Evolutionary conservation across 2,329 filamentous ascomycete genomes (phyloP), one percentile per base, ranked within the genome.

Genomic region (Neonectria coccinea): DNA sequence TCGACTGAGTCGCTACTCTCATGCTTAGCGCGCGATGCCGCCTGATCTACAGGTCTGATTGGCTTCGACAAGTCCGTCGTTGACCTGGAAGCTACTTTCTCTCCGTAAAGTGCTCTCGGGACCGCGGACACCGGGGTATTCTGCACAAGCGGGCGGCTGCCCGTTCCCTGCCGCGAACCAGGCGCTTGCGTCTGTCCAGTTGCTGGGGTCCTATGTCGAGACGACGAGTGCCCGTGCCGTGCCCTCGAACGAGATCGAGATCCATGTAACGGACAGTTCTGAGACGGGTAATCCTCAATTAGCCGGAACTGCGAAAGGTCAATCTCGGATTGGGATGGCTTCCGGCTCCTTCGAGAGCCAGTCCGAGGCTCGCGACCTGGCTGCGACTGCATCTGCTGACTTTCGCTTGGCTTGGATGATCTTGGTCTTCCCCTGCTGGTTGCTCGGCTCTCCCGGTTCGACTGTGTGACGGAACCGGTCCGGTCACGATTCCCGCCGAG

Each of bases 251-350:
- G 62, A 48, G 70, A 68, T 18, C 66, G 62, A 9, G 59, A 64
- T 14, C 70, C 70, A 57, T 72, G 70, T 6, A 72, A 44, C 4
- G 70, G 70, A 22, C 70, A 72, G 25, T 56, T 69, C 4, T 61
- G 45, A 14, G 70, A 72, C 20, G 65, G 66, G 33, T 69, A 70
- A 18, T 72, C 70, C 50, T 72, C 70, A 41, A 72, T 72, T 36
- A 72, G 54, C 2, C 48, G 36, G 27, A 70, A 72, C 31, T 70
- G 70, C 4, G 70, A 71, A n/a, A 72, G 65, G 51, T 72, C 69
- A n/a, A 72, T 45, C 10, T 59, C 47, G 18, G 67, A 62, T 12
- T 47, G 52, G 2, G 59, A 59, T 16, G 63, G 55, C 20, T 50
- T 45, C 12, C 62, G 39, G 50, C 50, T 59, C 5, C 59, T 59